phyloP scores from a whole-genome alignment of 352 stramenopile species.

The Pythium utonaiense region DNA sequence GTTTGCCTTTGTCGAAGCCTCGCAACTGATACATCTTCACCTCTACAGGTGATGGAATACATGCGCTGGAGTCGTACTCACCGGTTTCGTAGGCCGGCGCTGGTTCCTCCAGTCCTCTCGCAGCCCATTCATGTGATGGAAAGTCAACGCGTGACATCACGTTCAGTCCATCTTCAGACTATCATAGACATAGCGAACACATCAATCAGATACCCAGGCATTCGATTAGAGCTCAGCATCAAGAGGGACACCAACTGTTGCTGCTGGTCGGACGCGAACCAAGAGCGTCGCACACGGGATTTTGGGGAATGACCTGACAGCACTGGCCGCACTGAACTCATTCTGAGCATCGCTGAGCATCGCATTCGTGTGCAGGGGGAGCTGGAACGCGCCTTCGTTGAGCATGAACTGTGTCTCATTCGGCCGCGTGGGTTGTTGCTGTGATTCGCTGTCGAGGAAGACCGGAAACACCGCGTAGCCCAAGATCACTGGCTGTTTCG shows the following conservation, averaged over 20 bases:
- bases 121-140: constrained; percentile 43
- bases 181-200: not conserved
- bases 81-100: constrained; percentile 43
- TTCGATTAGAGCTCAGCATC: not conserved
- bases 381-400: constrained; percentile 73
- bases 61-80: constrained; percentile 50
- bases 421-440: constrained; percentile 44
- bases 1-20: constrained; percentile 8
- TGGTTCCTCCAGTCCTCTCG: constrained; percentile 38
- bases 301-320: constrained; percentile 35
- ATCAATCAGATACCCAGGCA: not conserved
- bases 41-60: constrained; percentile 45
- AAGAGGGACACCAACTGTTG: constrained; percentile 34
- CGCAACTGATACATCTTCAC: constrained; percentile 57
- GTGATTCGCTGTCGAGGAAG: constrained; percentile 69
- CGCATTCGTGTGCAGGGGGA: constrained; percentile 60
- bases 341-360: constrained; percentile 30
- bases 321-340: constrained; percentile 31
- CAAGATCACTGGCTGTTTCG: constrained; percentile 52
- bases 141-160: constrained; percentile 54
- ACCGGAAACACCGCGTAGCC: constrained; percentile 70
- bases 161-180: constrained; percentile 58
- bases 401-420: constrained; percentile 52
- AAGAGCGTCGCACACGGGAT: constrained; percentile 81
- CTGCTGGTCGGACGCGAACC: constrained; percentile 55